Conservation (phyloP, 2,329 filamentous ascomycete species). For the Aureobasidium pullulans region DNA sequence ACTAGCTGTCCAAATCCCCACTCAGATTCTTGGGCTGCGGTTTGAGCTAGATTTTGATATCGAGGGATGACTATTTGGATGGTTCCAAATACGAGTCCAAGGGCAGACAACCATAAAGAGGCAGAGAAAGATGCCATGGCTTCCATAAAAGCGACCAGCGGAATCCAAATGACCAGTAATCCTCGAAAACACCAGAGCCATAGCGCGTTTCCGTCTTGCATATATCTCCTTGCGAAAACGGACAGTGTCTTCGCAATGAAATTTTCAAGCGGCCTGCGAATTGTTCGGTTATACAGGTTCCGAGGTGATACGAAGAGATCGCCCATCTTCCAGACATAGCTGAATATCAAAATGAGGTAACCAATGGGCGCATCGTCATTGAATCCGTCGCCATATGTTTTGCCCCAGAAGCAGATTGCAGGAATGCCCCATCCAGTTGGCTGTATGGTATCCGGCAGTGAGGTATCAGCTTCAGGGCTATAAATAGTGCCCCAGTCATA, state of each 20-base stretch:
- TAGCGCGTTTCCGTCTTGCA: not conserved
- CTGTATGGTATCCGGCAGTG: conserved; percentile 2
- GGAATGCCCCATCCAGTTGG: conserved; percentile 9
- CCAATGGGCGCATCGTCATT: conserved; percentile 19
- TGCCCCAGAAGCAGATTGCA: not conserved
- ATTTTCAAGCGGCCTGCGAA: conserved; percentile 16
- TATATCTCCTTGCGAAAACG: conserved; percentile 14
- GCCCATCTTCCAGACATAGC: conserved; percentile 23
- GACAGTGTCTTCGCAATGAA: conserved; percentile 15
- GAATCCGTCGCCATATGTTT: conserved; percentile 16
- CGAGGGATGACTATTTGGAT: conserved; percentile 21
- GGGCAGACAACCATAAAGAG: conserved; percentile 18
- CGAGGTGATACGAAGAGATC: conserved; percentile 17
- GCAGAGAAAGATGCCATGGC: conserved; percentile 19
- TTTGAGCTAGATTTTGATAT: conserved; percentile 7
- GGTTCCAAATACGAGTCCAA: conserved; percentile 21
- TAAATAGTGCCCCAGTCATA: conserved; percentile 16
- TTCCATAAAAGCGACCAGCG: conserved; percentile 16
- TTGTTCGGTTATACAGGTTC: conserved; percentile 10
- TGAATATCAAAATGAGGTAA: conserved; percentile 19
- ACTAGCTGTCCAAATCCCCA: conserved; percentile 22
- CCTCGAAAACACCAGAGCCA: conserved; percentile 16
- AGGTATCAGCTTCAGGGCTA: not conserved
- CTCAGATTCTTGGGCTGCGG: conserved; percentile 12
- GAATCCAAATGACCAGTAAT: conserved; percentile 14